Percentiles rank a stretch among this genome's conserved stretches.
Conservation (phyloP, 441 rosid genomes). For the Populus trichocarpa region DNA sequence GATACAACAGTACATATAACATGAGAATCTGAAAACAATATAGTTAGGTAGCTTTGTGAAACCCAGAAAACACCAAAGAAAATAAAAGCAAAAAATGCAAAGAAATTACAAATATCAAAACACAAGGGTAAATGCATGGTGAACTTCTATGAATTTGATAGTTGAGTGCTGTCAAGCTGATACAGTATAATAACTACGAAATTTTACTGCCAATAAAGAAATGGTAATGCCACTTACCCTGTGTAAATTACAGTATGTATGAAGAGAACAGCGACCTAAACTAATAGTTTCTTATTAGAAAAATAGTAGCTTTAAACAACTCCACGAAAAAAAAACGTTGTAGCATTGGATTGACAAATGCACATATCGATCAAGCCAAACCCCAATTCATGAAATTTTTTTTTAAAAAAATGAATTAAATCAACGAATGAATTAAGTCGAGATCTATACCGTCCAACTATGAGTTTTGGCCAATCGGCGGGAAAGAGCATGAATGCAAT, state of each 20-base stretch:
- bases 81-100: not conserved
- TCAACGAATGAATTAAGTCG: not conserved
- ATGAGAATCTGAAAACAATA: not conserved
- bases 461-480: slow-evolving; percentile 72
- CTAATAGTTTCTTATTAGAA: not conserved
- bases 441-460: slow-evolving; percentile 62
- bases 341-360: not conserved
- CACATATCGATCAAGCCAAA: not conserved
- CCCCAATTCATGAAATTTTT: not conserved
- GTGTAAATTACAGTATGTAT: not conserved
- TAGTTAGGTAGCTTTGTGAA: not conserved
- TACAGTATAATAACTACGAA: too few relatives aligned
- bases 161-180: not conserved
- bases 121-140: not conserved
- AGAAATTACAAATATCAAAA: not conserved
- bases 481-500: slow-evolving; percentile 63
- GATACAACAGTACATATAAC: not conserved
- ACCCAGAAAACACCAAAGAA: not conserved
- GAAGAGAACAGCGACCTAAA: not conserved
- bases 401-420: not conserved
- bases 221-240: not conserved
- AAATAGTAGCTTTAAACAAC: not conserved
- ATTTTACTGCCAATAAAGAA: not conserved
- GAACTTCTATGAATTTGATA: not conserved
- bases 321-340: not conserved